These are phyloP conservation scores for Cucurbita maxima DNA, from an alignment of 306 rosid genomes.

Conservation along the genomic window DNA sequence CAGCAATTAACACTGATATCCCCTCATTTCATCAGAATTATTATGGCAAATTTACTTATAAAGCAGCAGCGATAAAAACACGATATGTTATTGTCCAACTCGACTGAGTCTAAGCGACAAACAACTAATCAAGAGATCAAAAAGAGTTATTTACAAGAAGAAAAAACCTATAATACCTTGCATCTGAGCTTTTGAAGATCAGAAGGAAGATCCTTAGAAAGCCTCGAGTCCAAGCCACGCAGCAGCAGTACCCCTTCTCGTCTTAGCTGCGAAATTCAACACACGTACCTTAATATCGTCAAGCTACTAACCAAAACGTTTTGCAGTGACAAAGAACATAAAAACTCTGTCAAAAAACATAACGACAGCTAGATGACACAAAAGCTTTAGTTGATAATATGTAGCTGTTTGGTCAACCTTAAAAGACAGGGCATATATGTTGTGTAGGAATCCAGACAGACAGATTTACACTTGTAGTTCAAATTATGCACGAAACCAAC, in stretches of 20 bases:
- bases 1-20: neutral
- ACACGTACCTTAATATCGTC: neutral
- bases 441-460: neutral
- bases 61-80: too few species aligned
- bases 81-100: neutral
- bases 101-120: neutral
- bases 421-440: neutral
- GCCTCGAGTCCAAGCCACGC: slow-evolving; percentile 84
- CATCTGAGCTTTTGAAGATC: slow-evolving; percentile 96
- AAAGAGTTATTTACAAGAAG: neutral
- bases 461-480: neutral
- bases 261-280: slow-evolving; percentile 42
- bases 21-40: neutral
- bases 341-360: neutral
- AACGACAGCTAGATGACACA: neutral
- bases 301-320: neutral
- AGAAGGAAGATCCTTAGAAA: slow-evolving; percentile 85
- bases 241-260: slow-evolving; percentile 87
- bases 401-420: neutral
- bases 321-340: neutral
- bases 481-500: neutral
- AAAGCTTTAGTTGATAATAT: neutral
- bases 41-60: neutral
- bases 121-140: neutral
- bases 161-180: slow-evolving; percentile 40